Evolutionary conservation across 352 stramenopile species (phyloP).

Genomic region (Phytophthora crassamura): DNA sequence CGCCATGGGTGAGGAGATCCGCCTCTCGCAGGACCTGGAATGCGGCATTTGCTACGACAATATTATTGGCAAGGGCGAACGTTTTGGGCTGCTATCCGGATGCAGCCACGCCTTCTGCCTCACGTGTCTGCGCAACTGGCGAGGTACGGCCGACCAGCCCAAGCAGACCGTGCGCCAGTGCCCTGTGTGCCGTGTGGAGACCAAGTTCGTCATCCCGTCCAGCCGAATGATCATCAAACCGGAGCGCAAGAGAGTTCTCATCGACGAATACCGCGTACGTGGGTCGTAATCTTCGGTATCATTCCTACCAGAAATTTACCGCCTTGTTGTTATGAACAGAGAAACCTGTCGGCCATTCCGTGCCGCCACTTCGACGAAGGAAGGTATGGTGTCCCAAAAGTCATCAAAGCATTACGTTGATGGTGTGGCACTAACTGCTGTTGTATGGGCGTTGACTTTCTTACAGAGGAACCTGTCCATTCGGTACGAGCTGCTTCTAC

Average conservation of each 20-base stretch:
- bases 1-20: slow-evolving; percentile 66
- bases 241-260: slow-evolving; percentile 71
- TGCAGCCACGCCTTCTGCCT: slow-evolving; percentile 88
- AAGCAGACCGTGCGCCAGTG: slow-evolving; percentile 86
- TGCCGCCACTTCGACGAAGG: slow-evolving; percentile 88
- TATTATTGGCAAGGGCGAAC: slow-evolving; percentile 74
- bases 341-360: slow-evolving; percentile 77
- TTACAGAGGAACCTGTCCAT: slow-evolving; percentile 77
- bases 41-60: slow-evolving; percentile 90
- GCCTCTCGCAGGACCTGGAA: slow-evolving; percentile 72
- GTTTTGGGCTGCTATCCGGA: slow-evolving; percentile 83
- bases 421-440: slow-evolving; percentile 19
- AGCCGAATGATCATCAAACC: slow-evolving; percentile 78
- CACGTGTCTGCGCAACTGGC: slow-evolving; percentile 83
- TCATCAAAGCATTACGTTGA: slow-evolving; percentile 2
- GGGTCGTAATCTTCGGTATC: background rate
- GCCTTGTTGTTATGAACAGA: slow-evolving; percentile 29
- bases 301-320: slow-evolving; percentile 3
- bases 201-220: slow-evolving; percentile 86
- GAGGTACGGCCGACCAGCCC: slow-evolving; percentile 61
- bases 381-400: slow-evolving; percentile 42
- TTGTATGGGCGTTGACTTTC: slow-evolving; percentile 22
- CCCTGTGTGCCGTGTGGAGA: slow-evolving; percentile 79
- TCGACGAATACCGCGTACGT: slow-evolving; percentile 71
- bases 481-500: slow-evolving; percentile 90